Percentiles rank a stretch among this genome's conserved stretches.
Evolutionary conservation across 208 protist genomes (phyloP).

Genomic region (Blechomonas ayalai): DNA sequence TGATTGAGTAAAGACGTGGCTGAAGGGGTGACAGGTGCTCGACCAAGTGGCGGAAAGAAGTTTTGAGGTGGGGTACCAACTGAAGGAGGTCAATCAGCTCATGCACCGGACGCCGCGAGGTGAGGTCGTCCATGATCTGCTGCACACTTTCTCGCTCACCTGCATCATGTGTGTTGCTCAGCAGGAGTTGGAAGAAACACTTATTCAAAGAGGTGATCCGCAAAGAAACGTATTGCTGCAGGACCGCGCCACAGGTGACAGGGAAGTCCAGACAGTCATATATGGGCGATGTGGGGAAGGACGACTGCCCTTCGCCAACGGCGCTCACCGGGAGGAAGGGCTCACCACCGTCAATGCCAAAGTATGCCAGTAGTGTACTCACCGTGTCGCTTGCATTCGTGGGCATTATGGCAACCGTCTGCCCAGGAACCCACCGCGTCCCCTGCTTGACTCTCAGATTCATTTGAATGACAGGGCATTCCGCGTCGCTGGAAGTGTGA

Average conservation of each 20-base stretch:
- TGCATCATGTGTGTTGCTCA: neutral
- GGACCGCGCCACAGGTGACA: conserved; percentile 23
- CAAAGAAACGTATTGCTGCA: conserved; percentile 39
- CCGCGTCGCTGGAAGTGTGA: conserved; percentile 11
- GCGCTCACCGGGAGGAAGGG: conserved; percentile 28
- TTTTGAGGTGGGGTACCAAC: conserved; percentile 12
- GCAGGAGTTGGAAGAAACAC: conserved; percentile 16
- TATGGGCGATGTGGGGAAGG: conserved; percentile 29
- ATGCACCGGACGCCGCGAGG: neutral
- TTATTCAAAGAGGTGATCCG: conserved; percentile 18
- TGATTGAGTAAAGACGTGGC: conserved; percentile 90
- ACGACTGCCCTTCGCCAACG: conserved; percentile 8
- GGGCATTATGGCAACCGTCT: conserved; percentile 45
- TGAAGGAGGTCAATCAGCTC: conserved; percentile 28
- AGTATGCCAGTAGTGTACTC: conserved; percentile 21
- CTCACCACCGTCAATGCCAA: conserved; percentile 16
- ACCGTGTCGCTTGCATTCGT: conserved; percentile 29
- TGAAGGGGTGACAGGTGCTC: conserved; percentile 63
- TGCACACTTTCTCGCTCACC: conserved; percentile 10
- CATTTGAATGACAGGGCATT: conserved; percentile 22
- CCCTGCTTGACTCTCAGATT: conserved; percentile 15
- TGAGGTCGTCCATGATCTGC: conserved; percentile 2
- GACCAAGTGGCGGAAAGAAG: conserved; percentile 35
- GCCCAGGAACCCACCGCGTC: conserved; percentile 40
- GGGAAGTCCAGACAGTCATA: conserved; percentile 43